Evolutionary conservation across 148 eudicot genomes (phyloP).

Genomic region (Simmondsia chinensis): DNA sequence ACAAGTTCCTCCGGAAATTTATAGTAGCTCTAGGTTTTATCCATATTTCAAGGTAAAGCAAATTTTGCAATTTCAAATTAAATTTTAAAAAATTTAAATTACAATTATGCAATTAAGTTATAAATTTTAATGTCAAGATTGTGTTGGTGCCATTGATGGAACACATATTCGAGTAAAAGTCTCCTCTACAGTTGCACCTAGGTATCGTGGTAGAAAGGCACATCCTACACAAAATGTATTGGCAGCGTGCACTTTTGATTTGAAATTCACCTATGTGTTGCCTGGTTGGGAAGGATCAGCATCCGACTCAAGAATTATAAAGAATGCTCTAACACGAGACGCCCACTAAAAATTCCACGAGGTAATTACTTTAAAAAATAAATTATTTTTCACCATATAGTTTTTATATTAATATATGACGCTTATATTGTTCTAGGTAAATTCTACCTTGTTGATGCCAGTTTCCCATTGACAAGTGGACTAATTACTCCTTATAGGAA

Average conservation of each 20-base stretch:
- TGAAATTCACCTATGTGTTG: slow-evolving; percentile 6
- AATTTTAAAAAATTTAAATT: background rate
- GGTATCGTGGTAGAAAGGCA: slow-evolving; percentile 4
- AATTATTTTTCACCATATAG: too few relatives aligned
- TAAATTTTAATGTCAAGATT: slow-evolving; percentile 1
- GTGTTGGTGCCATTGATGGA: slow-evolving; percentile 6
- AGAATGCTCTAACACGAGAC: background rate
- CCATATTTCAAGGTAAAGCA: slow-evolving; percentile 1
- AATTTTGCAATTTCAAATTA: too few relatives aligned
- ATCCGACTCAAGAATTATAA: slow-evolving; percentile 6
- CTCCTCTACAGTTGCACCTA: slow-evolving; percentile 1
- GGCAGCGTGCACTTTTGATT: slow-evolving; percentile 4
- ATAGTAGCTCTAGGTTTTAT: background rate
- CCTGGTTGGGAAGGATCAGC: slow-evolving; percentile 6
- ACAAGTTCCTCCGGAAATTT: background rate
- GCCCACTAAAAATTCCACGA: background rate
- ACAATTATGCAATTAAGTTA: too few relatives aligned
- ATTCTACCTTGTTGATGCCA: background rate
- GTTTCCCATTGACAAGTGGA: background rate
- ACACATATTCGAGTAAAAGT: slow-evolving; percentile 4
- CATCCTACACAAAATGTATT: slow-evolving; percentile 5
- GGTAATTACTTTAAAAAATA: too few relatives aligned
- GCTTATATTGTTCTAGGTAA: background rate
- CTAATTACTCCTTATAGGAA: background rate
- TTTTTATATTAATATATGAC: too few relatives aligned